Evolutionary conservation across 2,329 filamentous ascomycete species (phyloP).

Genomic region (Exophiala sp.): DNA sequence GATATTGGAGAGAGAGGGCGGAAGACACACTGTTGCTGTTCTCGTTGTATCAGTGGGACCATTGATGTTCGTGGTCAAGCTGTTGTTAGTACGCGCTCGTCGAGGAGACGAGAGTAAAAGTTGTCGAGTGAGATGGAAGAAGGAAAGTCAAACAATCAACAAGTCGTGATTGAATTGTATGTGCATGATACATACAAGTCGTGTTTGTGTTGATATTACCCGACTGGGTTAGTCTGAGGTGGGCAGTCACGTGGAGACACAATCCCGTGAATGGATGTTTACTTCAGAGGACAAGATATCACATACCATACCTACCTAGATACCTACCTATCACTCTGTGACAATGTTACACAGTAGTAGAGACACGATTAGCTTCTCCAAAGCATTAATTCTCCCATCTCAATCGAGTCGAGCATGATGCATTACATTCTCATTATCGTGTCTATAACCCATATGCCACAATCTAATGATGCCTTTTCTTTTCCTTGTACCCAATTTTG

Average conservation of each 20-base stretch:
- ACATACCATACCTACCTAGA: no score
- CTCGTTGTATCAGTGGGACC: no score
- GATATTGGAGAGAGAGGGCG: no score
- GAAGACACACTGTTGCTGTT: no score
- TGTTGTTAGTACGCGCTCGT: background rate
- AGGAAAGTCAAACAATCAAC: background rate
- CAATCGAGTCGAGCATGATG: no score
- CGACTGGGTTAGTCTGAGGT: background rate
- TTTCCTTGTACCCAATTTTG: background rate
- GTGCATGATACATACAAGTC: background rate
- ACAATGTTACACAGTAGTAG: no score
- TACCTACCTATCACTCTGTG: no score
- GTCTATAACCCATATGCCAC: background rate
- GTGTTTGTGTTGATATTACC: conserved; percentile 1
- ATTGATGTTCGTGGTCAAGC: background rate
- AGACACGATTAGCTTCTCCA: no score
- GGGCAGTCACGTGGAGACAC: background rate
- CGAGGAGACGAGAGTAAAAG: background rate
- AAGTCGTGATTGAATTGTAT: background rate
- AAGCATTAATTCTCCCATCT: no score
- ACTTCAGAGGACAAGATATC: no score
- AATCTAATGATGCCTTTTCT: background rate
- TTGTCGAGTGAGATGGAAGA: background rate
- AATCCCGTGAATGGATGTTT: no score
- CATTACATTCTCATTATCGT: background rate